A percentile compares a stretch with the other conserved stretches of the same genome.
Conservation (phyloP, 2,329 filamentous ascomycete genomes). For the Calonectria fujianensis region DNA sequence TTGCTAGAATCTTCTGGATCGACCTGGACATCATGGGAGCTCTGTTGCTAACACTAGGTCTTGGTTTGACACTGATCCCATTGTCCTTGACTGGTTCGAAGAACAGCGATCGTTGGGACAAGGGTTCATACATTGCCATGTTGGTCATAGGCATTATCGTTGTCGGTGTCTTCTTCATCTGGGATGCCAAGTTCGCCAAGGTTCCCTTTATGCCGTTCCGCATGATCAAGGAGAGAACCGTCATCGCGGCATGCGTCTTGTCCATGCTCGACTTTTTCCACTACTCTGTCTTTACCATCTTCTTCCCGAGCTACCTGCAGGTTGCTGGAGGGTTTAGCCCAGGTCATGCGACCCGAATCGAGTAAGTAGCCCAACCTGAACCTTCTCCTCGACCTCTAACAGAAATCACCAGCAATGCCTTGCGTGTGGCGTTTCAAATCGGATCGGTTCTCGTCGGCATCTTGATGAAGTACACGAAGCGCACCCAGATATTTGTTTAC, state of each 20-base stretch:
- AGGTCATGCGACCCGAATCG: conserved; percentile 61
- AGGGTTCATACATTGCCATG: conserved; percentile 61
- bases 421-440: conserved; percentile 61
- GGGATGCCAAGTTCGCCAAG: conserved; percentile 61
- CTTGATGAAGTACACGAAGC: conserved; percentile 61
- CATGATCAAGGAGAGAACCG: conserved; percentile 62
- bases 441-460: conserved; percentile 59
- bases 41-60: conserved; percentile 57
- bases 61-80: conserved; percentile 60
- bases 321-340: conserved; percentile 61
- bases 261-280: conserved; percentile 62
- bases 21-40: conserved; percentile 61
- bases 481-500: conserved; percentile 57
- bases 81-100: conserved; percentile 61
- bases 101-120: conserved; percentile 57
- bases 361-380: conserved; percentile 48
- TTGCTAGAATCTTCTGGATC: conserved; percentile 52
- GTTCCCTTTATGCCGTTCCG: conserved; percentile 63
- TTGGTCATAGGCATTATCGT: conserved; percentile 55
- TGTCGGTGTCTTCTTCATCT: conserved; percentile 56
- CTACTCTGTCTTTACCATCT: conserved; percentile 62
- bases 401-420: conserved; percentile 50
- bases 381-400: not conserved
- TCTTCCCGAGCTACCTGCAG: conserved; percentile 64
- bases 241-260: conserved; percentile 61